These are phyloP conservation scores for Chytriomyces sp. DNA, from an alignment of 192 early-diverging fungal species.

Conservation along the genomic window DNA sequence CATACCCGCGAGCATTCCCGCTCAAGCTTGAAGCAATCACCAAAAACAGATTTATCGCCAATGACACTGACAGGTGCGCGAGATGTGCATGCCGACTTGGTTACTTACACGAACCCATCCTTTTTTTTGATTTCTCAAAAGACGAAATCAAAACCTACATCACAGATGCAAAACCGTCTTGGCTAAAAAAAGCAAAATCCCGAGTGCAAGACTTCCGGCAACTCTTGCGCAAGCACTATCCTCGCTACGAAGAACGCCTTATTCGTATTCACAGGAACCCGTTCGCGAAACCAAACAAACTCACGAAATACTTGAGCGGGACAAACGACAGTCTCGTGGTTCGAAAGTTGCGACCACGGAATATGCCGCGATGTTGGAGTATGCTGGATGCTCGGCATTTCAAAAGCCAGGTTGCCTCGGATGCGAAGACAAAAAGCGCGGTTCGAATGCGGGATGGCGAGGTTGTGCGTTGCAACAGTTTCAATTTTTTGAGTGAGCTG, in stretches of 20 bases:
- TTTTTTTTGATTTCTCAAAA: not conserved
- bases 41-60: too few species aligned
- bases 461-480: constrained; percentile 40
- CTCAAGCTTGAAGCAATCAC: too few species aligned
- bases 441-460: constrained; percentile 11
- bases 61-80: too few species aligned
- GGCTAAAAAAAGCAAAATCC: constrained; percentile 37
- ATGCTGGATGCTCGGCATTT: constrained; percentile 33
- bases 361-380: constrained; percentile 44
- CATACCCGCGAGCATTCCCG: too few species aligned
- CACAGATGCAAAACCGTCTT: constrained; percentile 37
- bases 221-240: constrained; percentile 31
- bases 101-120: not conserved
- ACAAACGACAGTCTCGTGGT: constrained; percentile 24
- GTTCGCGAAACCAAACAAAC: constrained; percentile 9
- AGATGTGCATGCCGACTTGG: not conserved
- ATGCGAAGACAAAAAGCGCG: not conserved
- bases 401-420: not conserved
- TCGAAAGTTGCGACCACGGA: constrained; percentile 8
- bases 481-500: constrained; percentile 24
- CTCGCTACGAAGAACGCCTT: constrained; percentile 28
- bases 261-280: constrained; percentile 36
- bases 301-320: constrained; percentile 30
- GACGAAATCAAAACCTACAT: constrained; percentile 45
- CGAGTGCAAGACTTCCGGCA: constrained; percentile 31